Evolutionary conservation across 1,284 basidiomycete genomes (phyloP).

Genomic region (Ceratobasidium sp.): DNA sequence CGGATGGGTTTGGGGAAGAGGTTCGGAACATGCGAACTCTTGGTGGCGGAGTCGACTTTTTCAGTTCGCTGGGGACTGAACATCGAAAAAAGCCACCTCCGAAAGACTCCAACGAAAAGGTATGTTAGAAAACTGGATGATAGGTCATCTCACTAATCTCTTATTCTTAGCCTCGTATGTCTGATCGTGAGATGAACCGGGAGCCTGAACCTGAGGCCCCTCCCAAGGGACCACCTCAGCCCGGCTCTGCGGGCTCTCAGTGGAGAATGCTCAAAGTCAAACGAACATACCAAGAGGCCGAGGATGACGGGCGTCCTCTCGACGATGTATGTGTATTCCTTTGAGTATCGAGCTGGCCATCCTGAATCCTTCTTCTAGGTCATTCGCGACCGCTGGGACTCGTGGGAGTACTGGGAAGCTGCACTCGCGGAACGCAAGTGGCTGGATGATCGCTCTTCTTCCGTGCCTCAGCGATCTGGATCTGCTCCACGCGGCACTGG

Average conservation of each 20-base stretch:
- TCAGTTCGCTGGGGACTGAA: constrained; percentile 81
- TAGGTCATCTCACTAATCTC: constrained; percentile 27
- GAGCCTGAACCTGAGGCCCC: constrained; percentile 62
- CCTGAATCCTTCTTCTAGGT: neutral
- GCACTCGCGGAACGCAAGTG: constrained; percentile 28
- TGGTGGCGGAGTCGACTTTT: constrained; percentile 77
- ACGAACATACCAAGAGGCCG: constrained; percentile 85
- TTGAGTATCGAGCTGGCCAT: constrained; percentile 47
- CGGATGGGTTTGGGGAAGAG: constrained; percentile 74
- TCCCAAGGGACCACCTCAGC: constrained; percentile 59
- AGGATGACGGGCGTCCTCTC: constrained; percentile 77
- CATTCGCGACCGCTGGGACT: constrained; percentile 34
- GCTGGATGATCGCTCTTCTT: constrained; percentile 22
- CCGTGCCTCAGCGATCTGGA: constrained; percentile 10
- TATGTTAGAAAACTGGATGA: constrained; percentile 47
- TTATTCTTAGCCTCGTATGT: constrained; percentile 60
- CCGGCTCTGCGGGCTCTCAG: constrained; percentile 89
- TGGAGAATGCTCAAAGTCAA: constrained; percentile 99
- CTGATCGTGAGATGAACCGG: constrained; percentile 80
- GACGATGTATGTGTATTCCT: constrained; percentile 65
- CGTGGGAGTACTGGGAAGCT: constrained; percentile 30
- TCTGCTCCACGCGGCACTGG: constrained; percentile 40
- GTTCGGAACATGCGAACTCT: constrained; percentile 57
- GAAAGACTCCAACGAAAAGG: constrained; percentile 69
- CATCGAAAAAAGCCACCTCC: constrained; percentile 63